Percentiles rank a stretch among this genome's conserved stretches.
Conservation (phyloP, 768 basidiomycete species). For the Rhizopogon vesiculosus region DNA sequence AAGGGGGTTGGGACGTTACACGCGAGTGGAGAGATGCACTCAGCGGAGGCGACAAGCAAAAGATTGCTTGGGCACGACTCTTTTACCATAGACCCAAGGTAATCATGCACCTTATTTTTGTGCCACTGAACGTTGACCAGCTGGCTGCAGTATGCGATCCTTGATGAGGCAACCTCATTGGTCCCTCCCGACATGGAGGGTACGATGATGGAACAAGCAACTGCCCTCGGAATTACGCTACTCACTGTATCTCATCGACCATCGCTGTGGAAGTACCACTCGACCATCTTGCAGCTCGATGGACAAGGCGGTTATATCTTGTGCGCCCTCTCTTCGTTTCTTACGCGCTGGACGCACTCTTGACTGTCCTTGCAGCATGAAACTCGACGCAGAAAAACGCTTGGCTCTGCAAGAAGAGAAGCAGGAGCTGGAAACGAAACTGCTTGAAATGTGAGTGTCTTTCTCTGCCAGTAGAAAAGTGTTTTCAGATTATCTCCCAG, state of each 20-base stretch:
- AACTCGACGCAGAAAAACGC: slow-evolving; percentile 85
- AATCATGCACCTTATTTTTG: slow-evolving; percentile 12
- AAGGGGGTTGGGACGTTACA: slow-evolving; percentile 93
- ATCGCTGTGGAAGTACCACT: slow-evolving; percentile 90
- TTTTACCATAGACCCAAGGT: slow-evolving; percentile 96
- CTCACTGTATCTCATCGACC: slow-evolving; percentile 95
- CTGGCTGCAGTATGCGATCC: slow-evolving; percentile 77
- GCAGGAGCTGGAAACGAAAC: slow-evolving; percentile 77
- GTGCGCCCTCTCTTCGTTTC: slow-evolving; percentile 40
- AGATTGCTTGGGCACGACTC: slow-evolving; percentile 94
- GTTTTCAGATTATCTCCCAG: slow-evolving; percentile 29
- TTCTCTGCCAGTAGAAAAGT: neutral
- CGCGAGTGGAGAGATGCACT: slow-evolving; percentile 92
- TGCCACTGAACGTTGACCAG: neutral
- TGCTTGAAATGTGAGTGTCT: slow-evolving; percentile 75
- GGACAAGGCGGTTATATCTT: slow-evolving; percentile 96
- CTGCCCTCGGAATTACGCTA: slow-evolving; percentile 82
- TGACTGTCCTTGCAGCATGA: slow-evolving; percentile 49
- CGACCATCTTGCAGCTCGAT: slow-evolving; percentile 86
- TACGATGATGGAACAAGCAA: slow-evolving; percentile 92
- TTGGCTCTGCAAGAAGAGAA: slow-evolving; percentile 94
- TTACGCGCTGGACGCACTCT: neutral
- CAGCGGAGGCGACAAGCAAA: slow-evolving; percentile 94
- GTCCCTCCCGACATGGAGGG: slow-evolving; percentile 93
- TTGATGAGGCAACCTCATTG: slow-evolving; percentile 94